Conservation (phyloP, 257 asterid species). For the Gentiana straminea region DNA sequence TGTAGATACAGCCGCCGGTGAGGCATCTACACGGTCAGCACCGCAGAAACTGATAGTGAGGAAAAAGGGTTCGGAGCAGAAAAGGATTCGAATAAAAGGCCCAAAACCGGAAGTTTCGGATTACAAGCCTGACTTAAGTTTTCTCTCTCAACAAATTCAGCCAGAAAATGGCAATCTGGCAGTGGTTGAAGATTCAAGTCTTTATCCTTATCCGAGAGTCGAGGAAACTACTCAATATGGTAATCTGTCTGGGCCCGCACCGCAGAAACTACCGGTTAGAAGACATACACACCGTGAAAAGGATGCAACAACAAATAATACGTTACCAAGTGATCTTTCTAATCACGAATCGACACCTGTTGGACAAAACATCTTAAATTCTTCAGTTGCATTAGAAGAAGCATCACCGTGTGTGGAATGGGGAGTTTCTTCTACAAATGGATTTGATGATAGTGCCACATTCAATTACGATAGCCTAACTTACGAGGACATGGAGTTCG, state of each 20-base stretch:
- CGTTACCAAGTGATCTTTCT: slow-evolving; percentile 19
- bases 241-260: slow-evolving; percentile 26
- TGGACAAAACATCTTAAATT: slow-evolving; percentile 24
- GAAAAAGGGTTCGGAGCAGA: slow-evolving; percentile 30
- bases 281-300: slow-evolving; percentile 44
- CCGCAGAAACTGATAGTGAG: slow-evolving; percentile 53
- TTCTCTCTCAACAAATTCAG: slow-evolving; percentile 2
- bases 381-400: slow-evolving; percentile 22
- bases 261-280: slow-evolving; percentile 58
- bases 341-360: slow-evolving; percentile 18
- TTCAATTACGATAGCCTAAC: slow-evolving; percentile 36
- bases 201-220: slow-evolving; percentile 22
- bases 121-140: slow-evolving; percentile 4
- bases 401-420: slow-evolving; percentile 26
- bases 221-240: slow-evolving; percentile 24
- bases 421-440: slow-evolving; percentile 29
- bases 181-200: slow-evolving; percentile 19
- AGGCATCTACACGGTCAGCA: slow-evolving; percentile 26
- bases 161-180: slow-evolving; percentile 13
- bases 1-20: slow-evolving; percentile 5
- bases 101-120: slow-evolving; percentile 17
- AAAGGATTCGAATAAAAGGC: slow-evolving; percentile 18
- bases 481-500: slow-evolving; percentile 59
- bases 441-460: slow-evolving; percentile 30
- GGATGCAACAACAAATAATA: slow-evolving; percentile 10